Evolutionary conservation across 2,329 filamentous ascomycete genomes (phyloP).

Genomic region (Remersonia thermophila): DNA sequence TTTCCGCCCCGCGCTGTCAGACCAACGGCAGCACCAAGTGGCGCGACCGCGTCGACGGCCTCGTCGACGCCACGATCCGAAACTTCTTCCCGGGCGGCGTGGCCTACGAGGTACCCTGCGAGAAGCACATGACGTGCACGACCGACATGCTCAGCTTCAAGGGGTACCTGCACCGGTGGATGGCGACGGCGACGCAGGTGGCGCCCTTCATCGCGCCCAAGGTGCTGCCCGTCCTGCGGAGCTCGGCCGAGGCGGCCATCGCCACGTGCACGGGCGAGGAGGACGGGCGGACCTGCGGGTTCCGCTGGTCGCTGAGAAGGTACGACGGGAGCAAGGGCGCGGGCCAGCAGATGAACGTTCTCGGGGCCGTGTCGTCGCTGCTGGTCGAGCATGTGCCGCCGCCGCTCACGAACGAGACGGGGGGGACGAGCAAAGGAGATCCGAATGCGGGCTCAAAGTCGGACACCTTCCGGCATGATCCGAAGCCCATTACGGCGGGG

Average conservation of each 20-base stretch:
- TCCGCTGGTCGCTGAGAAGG: constrained; percentile 45
- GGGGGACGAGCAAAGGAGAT: constrained; percentile 37
- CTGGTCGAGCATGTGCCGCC: constrained; percentile 25
- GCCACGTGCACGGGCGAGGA: constrained; percentile 49
- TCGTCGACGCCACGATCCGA: constrained; percentile 36
- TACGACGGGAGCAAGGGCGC: constrained; percentile 43
- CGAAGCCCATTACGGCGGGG: constrained; percentile 28
- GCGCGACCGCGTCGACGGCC: constrained; percentile 40
- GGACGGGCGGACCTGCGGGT: constrained; percentile 48
- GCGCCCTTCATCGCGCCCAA: constrained; percentile 42
- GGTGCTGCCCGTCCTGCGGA: constrained; percentile 45
- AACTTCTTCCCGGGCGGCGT: constrained; percentile 46
- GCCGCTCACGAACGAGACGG: constrained; percentile 34
- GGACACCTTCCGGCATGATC: constrained; percentile 9
- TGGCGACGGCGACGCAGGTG: constrained; percentile 46
- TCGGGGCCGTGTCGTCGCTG: constrained; percentile 40
- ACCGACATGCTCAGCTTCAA: constrained; percentile 63
- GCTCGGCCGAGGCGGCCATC: constrained; percentile 46
- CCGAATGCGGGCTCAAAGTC: constrained; percentile 27
- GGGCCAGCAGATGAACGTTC: constrained; percentile 46
- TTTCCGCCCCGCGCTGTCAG: constrained; percentile 18
- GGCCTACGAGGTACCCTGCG: constrained; percentile 56
- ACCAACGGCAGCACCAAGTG: constrained; percentile 42
- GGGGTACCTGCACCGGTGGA: constrained; percentile 53
- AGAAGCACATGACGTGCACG: constrained; percentile 46